Evolutionary conservation across 2,329 filamentous ascomycete species (phyloP), one percentile per base, ranked within the genome.

Genomic region (Penicillium sp.): DNA sequence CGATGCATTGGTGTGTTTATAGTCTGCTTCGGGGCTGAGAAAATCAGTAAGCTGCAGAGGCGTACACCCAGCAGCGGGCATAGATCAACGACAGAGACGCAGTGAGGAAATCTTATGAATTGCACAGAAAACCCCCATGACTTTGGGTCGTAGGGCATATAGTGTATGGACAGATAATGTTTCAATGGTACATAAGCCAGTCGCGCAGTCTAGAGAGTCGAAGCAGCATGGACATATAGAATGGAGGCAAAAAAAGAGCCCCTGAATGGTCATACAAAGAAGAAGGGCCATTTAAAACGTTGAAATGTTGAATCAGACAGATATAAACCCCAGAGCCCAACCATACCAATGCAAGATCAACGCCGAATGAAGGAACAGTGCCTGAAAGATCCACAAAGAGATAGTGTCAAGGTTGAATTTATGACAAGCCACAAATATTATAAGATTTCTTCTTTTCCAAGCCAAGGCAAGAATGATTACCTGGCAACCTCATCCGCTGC

Each of bases 401-500:
- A 33, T 30, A 28, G 25, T 19, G 51, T 22, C 48, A 51, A 28
- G 51, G 51, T 53, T 40, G 35, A 51, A 40, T 6, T 14, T 19
- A n/a, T 38, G 26, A 35, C 33, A 14, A 35, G 26, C 25, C 25
- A 33, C 14, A 19, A 16, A 22, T 43, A 25, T 62, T 52, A 59
- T 35, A 25, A 11, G 3, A 11, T 33, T 33, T 52, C 25, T 56
- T 45, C 48, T 51, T 58, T 37, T 26, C 46, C 52, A 37, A 57
- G 25, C n/a, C 45, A 55, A 55, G 14, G 42, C 43, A 55, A 38
- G 14, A 60, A 40, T 40, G 14, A 61, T 74, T 62, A 77, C 43
- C 68, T 69, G 16, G 67, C 67, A 33, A 68, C 68, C 54, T 73
- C 71, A 33, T 70, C 71, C 16, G 65, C 52, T 2, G 57, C 61